phyloP scores from a whole-genome alignment of 164 flowering plant species.

The Aristolochia contorta region DNA sequence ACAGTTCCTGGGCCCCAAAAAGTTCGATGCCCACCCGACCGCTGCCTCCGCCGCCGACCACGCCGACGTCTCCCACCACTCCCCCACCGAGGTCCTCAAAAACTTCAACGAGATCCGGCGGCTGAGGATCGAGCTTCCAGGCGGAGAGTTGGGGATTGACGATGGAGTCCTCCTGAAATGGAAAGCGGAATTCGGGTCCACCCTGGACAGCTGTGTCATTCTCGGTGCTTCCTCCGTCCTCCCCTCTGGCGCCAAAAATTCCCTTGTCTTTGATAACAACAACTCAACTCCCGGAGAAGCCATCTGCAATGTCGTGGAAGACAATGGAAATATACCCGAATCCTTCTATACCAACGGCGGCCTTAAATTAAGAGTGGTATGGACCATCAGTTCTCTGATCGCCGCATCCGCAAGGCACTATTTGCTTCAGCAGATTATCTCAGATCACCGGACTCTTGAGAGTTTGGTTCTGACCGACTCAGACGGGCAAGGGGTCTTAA shows the following conservation, averaged over 20 bases:
- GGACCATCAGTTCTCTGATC: conserved; percentile 84
- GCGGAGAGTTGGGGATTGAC: conserved; percentile 85
- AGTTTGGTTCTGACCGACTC: conserved; percentile 67
- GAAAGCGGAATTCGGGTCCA: conserved; percentile 91
- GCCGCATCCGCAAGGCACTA: conserved; percentile 89
- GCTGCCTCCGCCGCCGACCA: conserved; percentile 10
- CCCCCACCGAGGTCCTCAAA: conserved; percentile 77
- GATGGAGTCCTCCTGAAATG: conserved; percentile 82
- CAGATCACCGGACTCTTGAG: conserved; percentile 68
- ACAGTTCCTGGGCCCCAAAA: conserved; percentile 42
- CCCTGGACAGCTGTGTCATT: conserved; percentile 74
- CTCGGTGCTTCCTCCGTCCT: conserved; percentile 69
- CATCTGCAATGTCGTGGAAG: conserved; percentile 22
- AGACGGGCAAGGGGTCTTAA: conserved; percentile 82
- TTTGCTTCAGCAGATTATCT: conserved; percentile 71
- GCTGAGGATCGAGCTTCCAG: conserved; percentile 72
- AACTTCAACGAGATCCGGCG: conserved; percentile 70
- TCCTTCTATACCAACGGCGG: conserved; percentile 92
- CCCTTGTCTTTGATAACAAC: not conserved
- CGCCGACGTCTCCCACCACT: conserved; percentile 74
- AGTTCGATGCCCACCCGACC: not conserved
- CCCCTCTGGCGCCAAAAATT: not conserved
- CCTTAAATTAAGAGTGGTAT: conserved; percentile 70
- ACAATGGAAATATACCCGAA: conserved; percentile 86
- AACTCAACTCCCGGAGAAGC: not conserved